These are phyloP conservation scores for Salvia sclarea DNA, from an alignment of 305 asterid genomes.

Conservation along the genomic window DNA sequence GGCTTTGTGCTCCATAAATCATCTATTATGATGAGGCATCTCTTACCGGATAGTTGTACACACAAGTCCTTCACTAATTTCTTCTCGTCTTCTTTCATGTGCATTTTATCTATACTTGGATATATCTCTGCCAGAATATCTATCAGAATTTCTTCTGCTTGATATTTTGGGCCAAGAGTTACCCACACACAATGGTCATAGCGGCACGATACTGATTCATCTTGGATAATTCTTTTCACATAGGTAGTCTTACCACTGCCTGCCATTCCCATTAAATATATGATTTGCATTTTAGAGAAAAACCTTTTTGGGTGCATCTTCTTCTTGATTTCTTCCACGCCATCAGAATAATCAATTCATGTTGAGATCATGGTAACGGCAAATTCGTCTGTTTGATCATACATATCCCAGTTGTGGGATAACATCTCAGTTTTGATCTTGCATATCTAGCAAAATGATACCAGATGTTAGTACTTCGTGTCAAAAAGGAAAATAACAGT, in stretches of 20 bases:
- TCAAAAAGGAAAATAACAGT: no score
- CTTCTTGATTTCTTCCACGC: no score
- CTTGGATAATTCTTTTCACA: neutral
- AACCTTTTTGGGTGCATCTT: neutral
- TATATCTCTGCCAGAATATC: conserved; percentile 1
- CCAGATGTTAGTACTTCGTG: no score
- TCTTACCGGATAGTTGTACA: neutral
- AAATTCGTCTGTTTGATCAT: no score
- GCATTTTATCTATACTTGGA: neutral
- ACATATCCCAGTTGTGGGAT: no score
- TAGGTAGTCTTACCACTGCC: neutral
- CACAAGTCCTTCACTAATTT: neutral
- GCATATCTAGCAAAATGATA: no score
- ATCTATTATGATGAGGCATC: no score
- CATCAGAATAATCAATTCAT: no score
- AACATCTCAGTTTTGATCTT: no score
- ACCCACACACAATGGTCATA: neutral
- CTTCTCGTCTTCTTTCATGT: neutral
- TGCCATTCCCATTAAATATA: neutral
- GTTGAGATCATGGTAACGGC: no score
- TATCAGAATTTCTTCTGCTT: neutral
- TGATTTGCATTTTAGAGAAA: neutral
- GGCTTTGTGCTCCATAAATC: neutral
- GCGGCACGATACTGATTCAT: no score
- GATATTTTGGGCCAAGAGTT: neutral